Evolutionary conservation across 495 filamentous ascomycete species (phyloP).

Genomic region (Margaritispora aquatica): DNA sequence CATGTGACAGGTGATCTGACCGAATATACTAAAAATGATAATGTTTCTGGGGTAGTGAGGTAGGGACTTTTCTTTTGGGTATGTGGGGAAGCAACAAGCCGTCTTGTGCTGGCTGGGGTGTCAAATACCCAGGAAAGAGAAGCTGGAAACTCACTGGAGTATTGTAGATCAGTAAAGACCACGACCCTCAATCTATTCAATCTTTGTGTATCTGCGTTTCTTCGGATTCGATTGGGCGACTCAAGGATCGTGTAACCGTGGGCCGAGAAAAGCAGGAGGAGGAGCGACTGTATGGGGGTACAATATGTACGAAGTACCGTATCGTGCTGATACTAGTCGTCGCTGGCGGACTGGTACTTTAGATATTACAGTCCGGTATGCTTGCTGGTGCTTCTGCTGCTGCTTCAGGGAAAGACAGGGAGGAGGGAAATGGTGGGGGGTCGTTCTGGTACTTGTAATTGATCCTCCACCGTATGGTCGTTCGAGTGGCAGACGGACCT

Average conservation of each 20-base stretch:
- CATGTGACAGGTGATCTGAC: slow-evolving; percentile 12
- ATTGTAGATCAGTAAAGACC: neutral
- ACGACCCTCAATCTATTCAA: neutral
- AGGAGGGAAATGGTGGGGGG: neutral
- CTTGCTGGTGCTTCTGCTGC: neutral
- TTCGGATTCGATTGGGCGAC: neutral
- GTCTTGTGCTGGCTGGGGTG: neutral
- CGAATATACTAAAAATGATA: neutral
- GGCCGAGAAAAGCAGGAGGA: neutral
- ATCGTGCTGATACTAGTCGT: no score
- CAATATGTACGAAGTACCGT: neutral
- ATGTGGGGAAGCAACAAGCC: neutral
- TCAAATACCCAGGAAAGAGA: neutral
- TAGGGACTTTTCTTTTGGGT: neutral
- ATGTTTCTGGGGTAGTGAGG: neutral
- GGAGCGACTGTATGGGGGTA: neutral
- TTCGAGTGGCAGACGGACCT: neutral
- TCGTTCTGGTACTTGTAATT: neutral
- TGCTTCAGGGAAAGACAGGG: neutral
- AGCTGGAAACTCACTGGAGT: neutral
- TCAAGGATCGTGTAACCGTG: neutral
- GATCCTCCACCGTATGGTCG: neutral
- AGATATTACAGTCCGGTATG: no score
- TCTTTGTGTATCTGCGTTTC: neutral
- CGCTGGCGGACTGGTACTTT: no score